Evolutionary conservation across 495 filamentous ascomycete genomes (phyloP).

Genomic region (Cercophora samala): DNA sequence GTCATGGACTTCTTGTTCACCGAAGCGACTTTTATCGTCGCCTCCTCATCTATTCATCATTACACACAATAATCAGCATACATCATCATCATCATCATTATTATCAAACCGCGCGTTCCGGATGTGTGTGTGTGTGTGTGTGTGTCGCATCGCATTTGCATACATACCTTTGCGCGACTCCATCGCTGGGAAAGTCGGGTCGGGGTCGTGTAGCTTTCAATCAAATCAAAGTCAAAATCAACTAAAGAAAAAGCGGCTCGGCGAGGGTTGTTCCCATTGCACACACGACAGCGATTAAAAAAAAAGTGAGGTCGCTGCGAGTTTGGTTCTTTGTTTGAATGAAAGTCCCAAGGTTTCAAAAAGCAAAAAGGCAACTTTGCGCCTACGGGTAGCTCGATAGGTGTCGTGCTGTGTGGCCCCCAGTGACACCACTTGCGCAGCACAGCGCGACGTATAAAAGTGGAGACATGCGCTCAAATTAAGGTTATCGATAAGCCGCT

Average conservation of each 20-base stretch:
- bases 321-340: too few relatives aligned
- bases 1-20: conserved; percentile 50
- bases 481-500: conserved; percentile 24
- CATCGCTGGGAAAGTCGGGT: too few relatives aligned
- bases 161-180: conserved; percentile 33
- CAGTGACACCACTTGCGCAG: background rate
- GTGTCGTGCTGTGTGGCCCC: too few relatives aligned
- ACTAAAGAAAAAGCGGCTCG: too few relatives aligned
- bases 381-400: too few relatives aligned
- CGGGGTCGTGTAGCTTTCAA: conserved; percentile 15
- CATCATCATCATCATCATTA: background rate
- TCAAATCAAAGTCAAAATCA: conserved; percentile 19
- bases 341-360: too few relatives aligned
- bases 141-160: background rate
- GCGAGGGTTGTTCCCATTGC: too few relatives aligned
- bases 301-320: too few relatives aligned
- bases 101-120: too few relatives aligned
- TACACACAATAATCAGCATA: background rate
- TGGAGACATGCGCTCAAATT: conserved; percentile 15
- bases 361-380: too few relatives aligned
- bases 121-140: background rate
- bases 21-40: conserved; percentile 56
- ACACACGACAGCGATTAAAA: too few relatives aligned
- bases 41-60: conserved; percentile 43
- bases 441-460: conserved; percentile 8